A percentile compares a stretch with the other conserved stretches of the same genome.
Conservation (phyloP, 805 yeast species). For the Kodamaea laetipori region DNA sequence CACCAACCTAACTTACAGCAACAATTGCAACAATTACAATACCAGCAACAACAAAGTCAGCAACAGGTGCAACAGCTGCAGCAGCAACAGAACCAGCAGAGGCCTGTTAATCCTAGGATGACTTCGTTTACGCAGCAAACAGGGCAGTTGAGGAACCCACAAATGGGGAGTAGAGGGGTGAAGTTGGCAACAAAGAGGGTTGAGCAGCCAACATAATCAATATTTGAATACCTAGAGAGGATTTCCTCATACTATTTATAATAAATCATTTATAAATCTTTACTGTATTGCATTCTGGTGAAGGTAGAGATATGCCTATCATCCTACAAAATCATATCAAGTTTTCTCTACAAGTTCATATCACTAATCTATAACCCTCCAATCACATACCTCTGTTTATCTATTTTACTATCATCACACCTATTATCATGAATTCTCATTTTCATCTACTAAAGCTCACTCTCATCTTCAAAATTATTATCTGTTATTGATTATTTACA, state of each 20-base stretch:
- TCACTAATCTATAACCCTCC: too few species aligned
- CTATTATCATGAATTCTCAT: too few species aligned
- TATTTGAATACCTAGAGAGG: neutral
- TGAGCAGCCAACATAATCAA: constrained; percentile 3
- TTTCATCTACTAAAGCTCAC: too few species aligned
- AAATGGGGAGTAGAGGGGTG: constrained; percentile 37
- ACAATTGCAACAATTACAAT: constrained; percentile 16
- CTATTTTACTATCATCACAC: too few species aligned
- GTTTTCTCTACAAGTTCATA: too few species aligned
- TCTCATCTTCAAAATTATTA: too few species aligned
- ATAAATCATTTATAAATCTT: too few species aligned
- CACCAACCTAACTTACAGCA: constrained; percentile 7
- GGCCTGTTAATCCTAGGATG: constrained; percentile 25
- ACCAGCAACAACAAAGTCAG: constrained; percentile 9
- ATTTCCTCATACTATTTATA: too few species aligned
- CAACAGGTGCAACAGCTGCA: constrained; percentile 15
- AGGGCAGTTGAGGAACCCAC: constrained; percentile 21
- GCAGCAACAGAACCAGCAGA: constrained; percentile 15
- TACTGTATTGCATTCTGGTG: too few species aligned
- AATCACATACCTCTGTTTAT: too few species aligned
- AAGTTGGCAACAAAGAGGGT: constrained; percentile 28
- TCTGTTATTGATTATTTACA: neutral
- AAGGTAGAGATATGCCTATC: too few species aligned
- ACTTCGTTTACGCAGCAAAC: constrained; percentile 23
- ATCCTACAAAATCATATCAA: too few species aligned